phyloP scores from a whole-genome alignment of 306 rosid genomes.

The Casuarina equisetifolia region DNA sequence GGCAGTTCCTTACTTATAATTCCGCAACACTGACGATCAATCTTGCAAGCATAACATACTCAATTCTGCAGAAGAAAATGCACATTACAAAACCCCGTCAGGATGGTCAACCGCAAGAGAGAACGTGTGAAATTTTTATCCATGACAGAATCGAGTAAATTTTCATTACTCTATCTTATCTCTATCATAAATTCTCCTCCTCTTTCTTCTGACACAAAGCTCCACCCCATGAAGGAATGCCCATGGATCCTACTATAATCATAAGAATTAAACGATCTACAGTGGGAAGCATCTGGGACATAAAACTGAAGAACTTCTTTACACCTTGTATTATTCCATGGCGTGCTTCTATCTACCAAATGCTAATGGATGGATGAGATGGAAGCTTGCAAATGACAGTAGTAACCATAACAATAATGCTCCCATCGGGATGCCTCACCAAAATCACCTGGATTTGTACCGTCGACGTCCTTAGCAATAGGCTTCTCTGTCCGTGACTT shows the following conservation, averaged over 20 bases:
- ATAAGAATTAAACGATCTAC: not conserved
- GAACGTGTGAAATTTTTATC: not conserved
- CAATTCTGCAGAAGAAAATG: not conserved
- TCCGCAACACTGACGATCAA: too few species aligned
- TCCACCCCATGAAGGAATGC: not conserved
- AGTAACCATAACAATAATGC: not conserved
- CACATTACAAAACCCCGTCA: not conserved
- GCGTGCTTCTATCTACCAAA: not conserved
- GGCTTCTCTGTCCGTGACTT: not conserved
- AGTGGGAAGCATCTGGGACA: not conserved
- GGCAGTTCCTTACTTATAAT: too few species aligned
- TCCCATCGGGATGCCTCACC: not conserved
- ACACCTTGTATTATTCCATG: not conserved
- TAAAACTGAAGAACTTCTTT: not conserved
- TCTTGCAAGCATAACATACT: not conserved
- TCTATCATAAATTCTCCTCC: not conserved
- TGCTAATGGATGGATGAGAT: not conserved
- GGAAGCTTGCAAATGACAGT: not conserved
- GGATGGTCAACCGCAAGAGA: not conserved
- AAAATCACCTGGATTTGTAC: not conserved
- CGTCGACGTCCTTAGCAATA: not conserved
- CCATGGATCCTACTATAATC: not conserved
- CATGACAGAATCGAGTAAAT: not conserved
- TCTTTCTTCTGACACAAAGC: not conserved
- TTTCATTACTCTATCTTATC: not conserved